These are phyloP conservation scores for Tuber magnatum DNA, from an alignment of 495 filamentous ascomycete genomes.

Conservation along the genomic window DNA sequence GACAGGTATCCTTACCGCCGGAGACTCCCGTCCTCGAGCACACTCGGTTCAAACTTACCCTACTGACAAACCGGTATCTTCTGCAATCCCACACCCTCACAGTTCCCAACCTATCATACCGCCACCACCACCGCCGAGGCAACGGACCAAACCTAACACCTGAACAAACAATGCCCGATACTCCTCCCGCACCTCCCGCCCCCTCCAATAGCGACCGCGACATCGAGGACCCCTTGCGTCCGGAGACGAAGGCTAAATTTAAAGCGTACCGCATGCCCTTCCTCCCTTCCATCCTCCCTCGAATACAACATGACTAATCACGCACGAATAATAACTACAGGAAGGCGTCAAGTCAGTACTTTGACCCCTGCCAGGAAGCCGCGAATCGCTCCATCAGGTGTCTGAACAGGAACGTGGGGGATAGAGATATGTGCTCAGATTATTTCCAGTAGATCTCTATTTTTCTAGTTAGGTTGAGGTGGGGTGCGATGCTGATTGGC, in stretches of 20 bases:
- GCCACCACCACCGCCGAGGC: background rate
- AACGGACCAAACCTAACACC: background rate
- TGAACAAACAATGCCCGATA: background rate
- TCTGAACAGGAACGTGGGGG: conserved; percentile 75
- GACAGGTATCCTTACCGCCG: background rate
- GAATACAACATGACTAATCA: background rate
- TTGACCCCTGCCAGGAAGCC: conserved; percentile 92
- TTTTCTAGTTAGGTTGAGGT: background rate
- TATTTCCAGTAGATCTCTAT: conserved; percentile 76
- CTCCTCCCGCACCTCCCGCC: background rate
- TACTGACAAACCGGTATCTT: background rate
- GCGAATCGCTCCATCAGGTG: conserved; percentile 77
- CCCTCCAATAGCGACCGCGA: conserved; percentile 2
- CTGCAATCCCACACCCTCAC: background rate
- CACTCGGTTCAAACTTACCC: background rate
- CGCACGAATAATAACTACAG: conserved; percentile 44
- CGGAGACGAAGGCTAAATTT: conserved; percentile 19
- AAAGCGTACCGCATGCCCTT: conserved; percentile 7
- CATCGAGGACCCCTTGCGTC: conserved; percentile 18
- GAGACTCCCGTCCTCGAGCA: background rate
- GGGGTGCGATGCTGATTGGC: background rate
- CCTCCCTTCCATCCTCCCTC: background rate
- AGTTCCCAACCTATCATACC: background rate
- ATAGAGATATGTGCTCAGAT: conserved; percentile 79
- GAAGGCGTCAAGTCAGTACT: conserved; percentile 76